A percentile compares a stretch with the other conserved stretches of the same genome.
phyloP scores from a whole-genome alignment of 345 rosid species.

The Punica granatum region DNA sequence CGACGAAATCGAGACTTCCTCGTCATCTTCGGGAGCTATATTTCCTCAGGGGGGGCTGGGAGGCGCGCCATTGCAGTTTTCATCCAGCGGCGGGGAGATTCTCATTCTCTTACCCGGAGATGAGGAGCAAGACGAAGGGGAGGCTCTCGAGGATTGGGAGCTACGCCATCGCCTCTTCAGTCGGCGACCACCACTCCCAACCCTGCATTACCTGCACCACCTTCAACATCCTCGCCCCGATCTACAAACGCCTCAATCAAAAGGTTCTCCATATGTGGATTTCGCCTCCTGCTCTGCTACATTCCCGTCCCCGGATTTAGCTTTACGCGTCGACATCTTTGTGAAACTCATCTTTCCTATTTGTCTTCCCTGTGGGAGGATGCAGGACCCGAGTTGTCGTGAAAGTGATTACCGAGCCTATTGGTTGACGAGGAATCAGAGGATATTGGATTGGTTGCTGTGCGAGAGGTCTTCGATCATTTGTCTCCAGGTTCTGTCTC shows the following conservation, averaged over 20 bases:
- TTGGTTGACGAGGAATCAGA: slow-evolving; percentile 73
- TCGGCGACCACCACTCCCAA: slow-evolving; percentile 53
- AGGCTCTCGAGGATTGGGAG: slow-evolving; percentile 74
- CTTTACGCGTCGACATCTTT: neutral
- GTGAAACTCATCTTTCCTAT: neutral
- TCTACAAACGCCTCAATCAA: slow-evolving; percentile 68
- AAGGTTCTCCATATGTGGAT: slow-evolving; percentile 19
- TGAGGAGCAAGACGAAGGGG: slow-evolving; percentile 36
- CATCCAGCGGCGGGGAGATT: too few relatives aligned
- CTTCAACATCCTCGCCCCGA: slow-evolving; percentile 84
- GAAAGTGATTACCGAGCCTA: slow-evolving; percentile 66
- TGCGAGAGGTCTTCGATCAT: slow-evolving; percentile 79
- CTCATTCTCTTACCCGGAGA: slow-evolving; percentile 16
- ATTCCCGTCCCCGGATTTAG: neutral
- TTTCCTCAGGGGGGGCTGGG: neutral
- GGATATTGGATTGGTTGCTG: slow-evolving; percentile 73
- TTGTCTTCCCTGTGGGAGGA: neutral
- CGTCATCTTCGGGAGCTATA: slow-evolving; percentile 5
- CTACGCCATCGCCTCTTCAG: slow-evolving; percentile 78
- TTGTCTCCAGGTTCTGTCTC: slow-evolving; percentile 63
- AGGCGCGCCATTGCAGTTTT: neutral
- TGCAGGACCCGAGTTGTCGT: slow-evolving; percentile 55
- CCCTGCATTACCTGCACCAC: slow-evolving; percentile 84
- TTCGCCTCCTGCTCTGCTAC: neutral
- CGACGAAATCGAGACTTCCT: slow-evolving; percentile 18